A percentile compares a stretch with the other conserved stretches of the same genome.
Conservation (phyloP, 1,284 basidiomycete genomes). For the Cutaneotrichosporon cavernicola region DNA sequence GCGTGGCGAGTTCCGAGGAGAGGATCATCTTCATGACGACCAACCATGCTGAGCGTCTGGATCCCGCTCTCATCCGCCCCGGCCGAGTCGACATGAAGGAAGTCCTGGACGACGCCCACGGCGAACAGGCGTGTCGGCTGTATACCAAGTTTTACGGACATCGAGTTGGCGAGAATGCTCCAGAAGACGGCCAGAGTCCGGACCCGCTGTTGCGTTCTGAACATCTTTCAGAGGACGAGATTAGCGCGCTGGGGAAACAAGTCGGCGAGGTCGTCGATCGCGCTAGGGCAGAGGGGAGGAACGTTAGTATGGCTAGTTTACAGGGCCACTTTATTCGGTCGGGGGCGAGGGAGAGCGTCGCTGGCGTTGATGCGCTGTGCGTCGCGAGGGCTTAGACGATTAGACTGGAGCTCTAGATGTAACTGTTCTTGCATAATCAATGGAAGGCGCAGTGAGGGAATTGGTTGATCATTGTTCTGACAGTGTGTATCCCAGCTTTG, state of each 20-base stretch:
- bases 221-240: constrained; percentile 52
- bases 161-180: background rate
- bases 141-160: constrained; percentile 78
- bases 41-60: constrained; percentile 70
- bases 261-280: constrained; percentile 60
- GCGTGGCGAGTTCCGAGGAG: constrained; percentile 93
- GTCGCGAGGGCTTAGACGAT: background rate
- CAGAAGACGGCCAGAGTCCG: constrained; percentile 1
- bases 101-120: constrained; percentile 82
- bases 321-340: constrained; percentile 89
- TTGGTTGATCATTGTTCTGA: too few species aligned
- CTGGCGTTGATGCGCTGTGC: constrained; percentile 56
- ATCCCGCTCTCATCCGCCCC: constrained; percentile 87
- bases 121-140: constrained; percentile 73
- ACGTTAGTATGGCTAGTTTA: constrained; percentile 87
- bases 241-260: constrained; percentile 58
- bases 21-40: constrained; percentile 99
- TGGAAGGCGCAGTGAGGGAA: too few species aligned
- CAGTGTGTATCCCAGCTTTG: too few species aligned
- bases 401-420: too few species aligned
- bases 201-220: constrained; percentile 19
- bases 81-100: constrained; percentile 87
- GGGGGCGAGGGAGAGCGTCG: constrained; percentile 64
- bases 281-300: constrained; percentile 57
- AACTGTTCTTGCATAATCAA: too few species aligned